Conservation (phyloP, 2,329 filamentous ascomycete genomes). For the Aspergillus fischeri region DNA sequence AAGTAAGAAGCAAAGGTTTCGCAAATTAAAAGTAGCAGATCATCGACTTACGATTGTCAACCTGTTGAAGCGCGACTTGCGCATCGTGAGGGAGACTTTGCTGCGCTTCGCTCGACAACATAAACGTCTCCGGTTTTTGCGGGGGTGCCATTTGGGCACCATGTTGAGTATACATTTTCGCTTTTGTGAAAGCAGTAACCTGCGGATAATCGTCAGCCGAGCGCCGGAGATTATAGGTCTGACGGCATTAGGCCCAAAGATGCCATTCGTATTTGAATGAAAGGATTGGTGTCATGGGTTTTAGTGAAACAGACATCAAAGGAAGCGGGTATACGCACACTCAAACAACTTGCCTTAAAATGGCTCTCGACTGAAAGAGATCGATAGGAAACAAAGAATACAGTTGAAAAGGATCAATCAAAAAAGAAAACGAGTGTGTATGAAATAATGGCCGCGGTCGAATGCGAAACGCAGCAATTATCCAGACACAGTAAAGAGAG, state of each 20-base stretch:
- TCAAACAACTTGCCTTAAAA: background rate
- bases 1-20: background rate
- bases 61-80: slow-evolving; percentile 94
- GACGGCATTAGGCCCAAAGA: slow-evolving; percentile 14
- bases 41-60: slow-evolving; percentile 81
- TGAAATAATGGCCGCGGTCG: slow-evolving; percentile 10
- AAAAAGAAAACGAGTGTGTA: slow-evolving; percentile 6
- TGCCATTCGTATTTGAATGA: background rate
- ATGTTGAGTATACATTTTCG: slow-evolving; percentile 73
- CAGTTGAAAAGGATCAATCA: slow-evolving; percentile 1
- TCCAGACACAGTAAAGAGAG: slow-evolving; percentile 28
- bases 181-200: slow-evolving; percentile 7
- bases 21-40: background rate
- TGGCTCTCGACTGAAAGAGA: background rate
- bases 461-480: slow-evolving; percentile 15
- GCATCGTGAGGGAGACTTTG: slow-evolving; percentile 94
- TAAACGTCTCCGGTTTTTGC: slow-evolving; percentile 97
- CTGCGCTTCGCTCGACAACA: slow-evolving; percentile 95
- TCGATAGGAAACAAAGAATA: background rate
- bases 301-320: background rate
- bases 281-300: background rate
- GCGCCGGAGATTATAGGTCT: slow-evolving; percentile 14
- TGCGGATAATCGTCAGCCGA: slow-evolving; percentile 16
- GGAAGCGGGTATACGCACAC: slow-evolving; percentile 8
- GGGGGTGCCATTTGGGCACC: slow-evolving; percentile 78